Conservation (phyloP, 1,284 basidiomycete genomes). For the Marasmius oreades region DNA sequence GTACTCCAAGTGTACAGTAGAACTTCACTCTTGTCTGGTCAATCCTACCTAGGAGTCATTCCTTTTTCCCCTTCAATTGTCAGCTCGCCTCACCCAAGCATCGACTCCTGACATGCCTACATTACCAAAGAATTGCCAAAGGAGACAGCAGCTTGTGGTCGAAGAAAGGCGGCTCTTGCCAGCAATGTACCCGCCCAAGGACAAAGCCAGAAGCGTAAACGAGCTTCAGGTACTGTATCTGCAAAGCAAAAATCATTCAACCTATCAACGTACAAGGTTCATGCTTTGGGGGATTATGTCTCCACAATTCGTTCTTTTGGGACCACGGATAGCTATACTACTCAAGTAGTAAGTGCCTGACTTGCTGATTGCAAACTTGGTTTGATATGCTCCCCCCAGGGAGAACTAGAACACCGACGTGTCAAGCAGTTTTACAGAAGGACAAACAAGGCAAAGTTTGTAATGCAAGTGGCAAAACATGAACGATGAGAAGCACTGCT, state of each 20-base stretch:
- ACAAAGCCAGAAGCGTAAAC: too few relatives aligned
- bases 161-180: too few relatives aligned
- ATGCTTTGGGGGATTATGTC: neutral
- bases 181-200: too few relatives aligned
- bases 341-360: neutral
- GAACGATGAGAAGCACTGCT: conserved; percentile 18
- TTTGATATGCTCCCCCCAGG: neutral
- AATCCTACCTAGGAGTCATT: too few relatives aligned
- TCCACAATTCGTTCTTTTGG: neutral
- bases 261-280: neutral
- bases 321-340: neutral
- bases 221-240: too few relatives aligned
- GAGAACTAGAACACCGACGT: neutral
- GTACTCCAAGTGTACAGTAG: too few relatives aligned
- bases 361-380: neutral
- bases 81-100: too few relatives aligned
- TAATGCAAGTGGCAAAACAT: neutral
- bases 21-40: too few relatives aligned
- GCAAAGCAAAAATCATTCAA: neutral
- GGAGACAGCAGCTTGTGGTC: neutral
- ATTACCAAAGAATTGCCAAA: neutral
- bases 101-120: too few relatives aligned
- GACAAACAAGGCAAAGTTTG: neutral
- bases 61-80: too few relatives aligned
- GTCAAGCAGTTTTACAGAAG: neutral